Evolutionary conservation across 176 grass and related monocot species (phyloP).

Genomic region (Oryza rufipogon): DNA sequence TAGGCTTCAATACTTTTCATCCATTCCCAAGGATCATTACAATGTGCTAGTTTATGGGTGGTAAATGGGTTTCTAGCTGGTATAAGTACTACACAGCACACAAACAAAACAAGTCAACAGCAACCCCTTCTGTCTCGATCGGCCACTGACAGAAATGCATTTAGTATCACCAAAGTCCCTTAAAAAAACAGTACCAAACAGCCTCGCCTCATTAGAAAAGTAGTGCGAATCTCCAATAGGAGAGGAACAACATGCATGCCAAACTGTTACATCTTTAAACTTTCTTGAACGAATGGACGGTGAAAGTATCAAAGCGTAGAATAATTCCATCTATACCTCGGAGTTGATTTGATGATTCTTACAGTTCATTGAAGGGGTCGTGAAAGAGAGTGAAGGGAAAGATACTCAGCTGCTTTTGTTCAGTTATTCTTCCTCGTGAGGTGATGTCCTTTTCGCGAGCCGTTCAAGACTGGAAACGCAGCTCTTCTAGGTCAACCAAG

Average conservation of each 20-base stretch:
- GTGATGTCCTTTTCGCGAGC: not conserved
- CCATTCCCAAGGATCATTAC: not conserved
- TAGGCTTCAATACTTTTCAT: not conserved
- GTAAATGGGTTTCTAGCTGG: too few relatives aligned
- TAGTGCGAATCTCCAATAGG: not conserved
- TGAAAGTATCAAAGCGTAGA: not conserved
- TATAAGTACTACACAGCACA: not conserved
- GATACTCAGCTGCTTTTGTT: not conserved
- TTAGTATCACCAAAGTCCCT: not conserved
- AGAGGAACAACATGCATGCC: not conserved
- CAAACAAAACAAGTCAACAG: not conserved
- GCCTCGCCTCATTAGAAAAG: not conserved
- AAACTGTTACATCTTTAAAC: not conserved
- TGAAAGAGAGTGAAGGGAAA: not conserved
- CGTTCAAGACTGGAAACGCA: not conserved
- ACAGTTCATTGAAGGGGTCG: not conserved
- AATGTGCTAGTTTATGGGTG: not conserved
- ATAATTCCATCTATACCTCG: not conserved
- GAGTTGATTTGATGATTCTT: not conserved
- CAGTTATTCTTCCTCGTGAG: not conserved
- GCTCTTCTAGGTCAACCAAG: constrained; percentile 22
- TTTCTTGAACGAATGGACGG: not conserved
- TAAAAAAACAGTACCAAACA: not conserved
- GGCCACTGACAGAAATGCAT: not conserved
- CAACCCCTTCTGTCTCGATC: not conserved